Evolutionary conservation across 768 basidiomycete species (phyloP), one percentile per base, ranked within the genome.

Genomic region (Xanthoconium stramineum): DNA sequence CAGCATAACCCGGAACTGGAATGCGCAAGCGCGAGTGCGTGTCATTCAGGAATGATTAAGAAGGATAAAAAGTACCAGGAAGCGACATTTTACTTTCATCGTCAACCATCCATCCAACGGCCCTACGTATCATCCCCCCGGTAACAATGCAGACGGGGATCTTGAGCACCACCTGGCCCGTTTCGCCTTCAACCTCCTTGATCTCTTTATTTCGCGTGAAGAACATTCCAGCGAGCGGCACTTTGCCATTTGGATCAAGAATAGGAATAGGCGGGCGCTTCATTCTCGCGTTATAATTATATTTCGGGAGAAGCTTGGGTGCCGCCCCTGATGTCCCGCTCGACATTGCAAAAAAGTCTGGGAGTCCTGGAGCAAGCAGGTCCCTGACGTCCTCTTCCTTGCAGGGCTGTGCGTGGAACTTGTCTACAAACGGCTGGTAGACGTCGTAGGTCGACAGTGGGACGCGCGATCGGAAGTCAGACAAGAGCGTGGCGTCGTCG

Each of bases 321-420:
- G 37, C 33, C 20, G 32, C 33, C 10, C 64, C 58, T 0, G 64
- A 61, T 8, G 65, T 63, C 2, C 54, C 51, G 11, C 61, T 66
- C 4, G 65, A 61, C 15, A 53, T 19, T 1, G 42, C 55, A 1
- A 66, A 14, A 43, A 38, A 47, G 15, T 48, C 37, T 2, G 61
- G 64, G 8, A 66, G 39, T 14, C 64, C 65, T 0, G 64, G 65
- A 7, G 65, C 44, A 32, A 66, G n/a, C 28, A 66, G 17, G 20
- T 61, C 17, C 15, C 28, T 8, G 32, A 66, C 59, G 5, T 65
- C 58, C 11, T 48, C 37, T 13, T 65, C 61, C 36, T 50, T 63
- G 55, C 65, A 66, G 19, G 61, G 61, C 6, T 6, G 32, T 7
- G 17, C 54, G 20, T 52, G 28, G 30, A 66, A 66, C 30, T 36